Conservation (phyloP, 768 basidiomycete genomes). For the Phaeotremella skinneri region DNA sequence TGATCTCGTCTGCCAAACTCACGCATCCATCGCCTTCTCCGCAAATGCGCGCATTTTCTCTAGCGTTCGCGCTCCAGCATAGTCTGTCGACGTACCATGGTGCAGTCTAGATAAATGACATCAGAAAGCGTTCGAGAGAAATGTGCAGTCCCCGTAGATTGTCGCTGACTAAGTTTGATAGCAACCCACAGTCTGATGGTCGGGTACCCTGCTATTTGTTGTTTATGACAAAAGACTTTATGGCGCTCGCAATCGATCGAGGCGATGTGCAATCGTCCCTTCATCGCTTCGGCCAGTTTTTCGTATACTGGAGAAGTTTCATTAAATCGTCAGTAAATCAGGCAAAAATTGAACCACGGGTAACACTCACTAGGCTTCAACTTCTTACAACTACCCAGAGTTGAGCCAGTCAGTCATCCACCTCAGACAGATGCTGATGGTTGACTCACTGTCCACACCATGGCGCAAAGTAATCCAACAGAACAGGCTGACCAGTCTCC, state of each 20-base stretch:
- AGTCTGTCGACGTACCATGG: conserved; percentile 66
- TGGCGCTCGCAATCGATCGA: conserved; percentile 87
- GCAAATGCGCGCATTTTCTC: conserved; percentile 71
- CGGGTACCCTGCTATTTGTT: conserved; percentile 77
- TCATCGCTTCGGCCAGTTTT: conserved; percentile 68
- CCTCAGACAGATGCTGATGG: too few species aligned
- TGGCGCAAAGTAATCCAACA: conserved; percentile 85
- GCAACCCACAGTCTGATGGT: conserved; percentile 67
- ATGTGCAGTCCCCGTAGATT: too few species aligned
- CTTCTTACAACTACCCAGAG: conserved; percentile 68
- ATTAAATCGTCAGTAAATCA: neutral
- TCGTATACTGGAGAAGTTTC: conserved; percentile 60
- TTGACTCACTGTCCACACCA: conserved; percentile 82
- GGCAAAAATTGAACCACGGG: neutral
- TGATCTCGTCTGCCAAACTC: conserved; percentile 44
- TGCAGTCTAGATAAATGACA: conserved; percentile 51
- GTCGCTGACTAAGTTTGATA: neutral
- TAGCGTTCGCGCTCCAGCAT: conserved; percentile 68
- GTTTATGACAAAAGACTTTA: conserved; percentile 62
- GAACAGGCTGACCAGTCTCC: conserved; percentile 57
- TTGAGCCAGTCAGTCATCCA: conserved; percentile 16
- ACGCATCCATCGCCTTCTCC: conserved; percentile 72
- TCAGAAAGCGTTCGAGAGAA: too few species aligned
- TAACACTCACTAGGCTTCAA: conserved; percentile 62
- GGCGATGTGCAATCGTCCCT: conserved; percentile 69